These are phyloP conservation scores for Podila epigama DNA, from an alignment of 192 early-diverging fungal genomes.

Conservation along the genomic window DNA sequence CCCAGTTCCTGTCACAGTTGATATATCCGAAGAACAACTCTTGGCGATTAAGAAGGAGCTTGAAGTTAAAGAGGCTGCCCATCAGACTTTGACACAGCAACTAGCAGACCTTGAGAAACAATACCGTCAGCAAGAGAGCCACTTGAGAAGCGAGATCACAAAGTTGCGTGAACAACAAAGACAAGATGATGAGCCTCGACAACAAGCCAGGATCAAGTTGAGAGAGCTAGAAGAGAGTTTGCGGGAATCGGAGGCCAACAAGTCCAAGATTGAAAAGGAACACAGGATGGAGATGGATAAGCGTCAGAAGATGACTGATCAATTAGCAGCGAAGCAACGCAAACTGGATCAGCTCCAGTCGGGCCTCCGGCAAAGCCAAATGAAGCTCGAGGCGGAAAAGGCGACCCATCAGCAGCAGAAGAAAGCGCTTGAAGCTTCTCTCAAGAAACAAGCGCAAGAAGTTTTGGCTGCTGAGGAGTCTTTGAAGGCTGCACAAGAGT, in stretches of 20 bases:
- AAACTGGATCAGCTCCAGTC: conserved; percentile 23
- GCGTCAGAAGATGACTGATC: conserved; percentile 22
- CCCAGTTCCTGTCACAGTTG: not conserved
- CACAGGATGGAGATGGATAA: conserved; percentile 39
- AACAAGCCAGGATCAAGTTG: conserved; percentile 35
- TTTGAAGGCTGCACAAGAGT: conserved; percentile 15
- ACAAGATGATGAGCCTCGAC: conserved; percentile 42
- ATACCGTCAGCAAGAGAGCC: conserved; percentile 28
- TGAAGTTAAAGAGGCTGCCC: conserved; percentile 24
- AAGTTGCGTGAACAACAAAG: conserved; percentile 35
- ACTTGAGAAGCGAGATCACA: conserved; percentile 23
- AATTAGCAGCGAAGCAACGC: conserved; percentile 13
- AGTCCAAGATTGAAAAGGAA: conserved; percentile 41
- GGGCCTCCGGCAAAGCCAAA: conserved; percentile 15
- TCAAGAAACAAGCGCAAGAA: conserved; percentile 24
- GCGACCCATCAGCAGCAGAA: conserved; percentile 14
- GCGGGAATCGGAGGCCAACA: conserved; percentile 29
- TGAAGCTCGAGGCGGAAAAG: conserved; percentile 16
- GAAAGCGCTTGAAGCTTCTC: conserved; percentile 16
- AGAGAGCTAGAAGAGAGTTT: conserved; percentile 42
- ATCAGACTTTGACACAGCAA: conserved; percentile 24
- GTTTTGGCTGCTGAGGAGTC: conserved; percentile 23
- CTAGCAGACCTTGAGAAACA: conserved; percentile 31
- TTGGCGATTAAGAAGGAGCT: conserved; percentile 12
- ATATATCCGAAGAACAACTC: conserved; percentile 28